phyloP scores from a whole-genome alignment of 129 eudicot genomes.

The Pulicaria dysenterica region DNA sequence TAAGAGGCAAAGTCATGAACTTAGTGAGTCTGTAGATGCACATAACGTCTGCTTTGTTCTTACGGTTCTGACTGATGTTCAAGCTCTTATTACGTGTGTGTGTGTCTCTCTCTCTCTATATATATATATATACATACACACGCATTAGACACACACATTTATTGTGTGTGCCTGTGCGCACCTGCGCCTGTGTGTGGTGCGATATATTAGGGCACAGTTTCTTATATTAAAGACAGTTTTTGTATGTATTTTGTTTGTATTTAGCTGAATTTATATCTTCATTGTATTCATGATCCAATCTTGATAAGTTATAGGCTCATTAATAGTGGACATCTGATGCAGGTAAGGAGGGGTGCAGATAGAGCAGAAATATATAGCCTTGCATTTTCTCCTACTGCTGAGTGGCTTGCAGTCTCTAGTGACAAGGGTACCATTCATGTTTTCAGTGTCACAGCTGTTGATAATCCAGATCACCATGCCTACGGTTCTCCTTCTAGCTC shows the following conservation, averaged over 20 bases:
- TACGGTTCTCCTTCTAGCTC: slow-evolving; percentile 54
- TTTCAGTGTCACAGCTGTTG: slow-evolving; percentile 61
- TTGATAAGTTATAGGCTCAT: background rate
- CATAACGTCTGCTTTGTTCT: too few relatives aligned
- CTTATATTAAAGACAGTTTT: background rate
- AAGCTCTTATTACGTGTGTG: too few relatives aligned
- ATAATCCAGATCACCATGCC: slow-evolving; percentile 44
- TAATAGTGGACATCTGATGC: slow-evolving; percentile 25
- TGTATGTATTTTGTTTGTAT: background rate
- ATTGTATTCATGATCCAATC: background rate
- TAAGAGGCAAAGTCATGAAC: too few relatives aligned
- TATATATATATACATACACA: too few relatives aligned
- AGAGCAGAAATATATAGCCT: slow-evolving; percentile 88
- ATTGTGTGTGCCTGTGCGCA: too few relatives aligned
- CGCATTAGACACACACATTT: too few relatives aligned
- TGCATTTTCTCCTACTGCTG: slow-evolving; percentile 74
- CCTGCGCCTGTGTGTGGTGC: too few relatives aligned
- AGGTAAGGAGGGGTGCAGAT: slow-evolving; percentile 95
- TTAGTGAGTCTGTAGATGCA: too few relatives aligned
- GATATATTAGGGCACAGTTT: too few relatives aligned
- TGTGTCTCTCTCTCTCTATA: too few relatives aligned
- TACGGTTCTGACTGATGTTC: too few relatives aligned
- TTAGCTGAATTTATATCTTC: background rate
- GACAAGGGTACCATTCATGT: slow-evolving; percentile 96
- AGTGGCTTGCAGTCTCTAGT: slow-evolving; percentile 92